A percentile compares a stretch with the other conserved stretches of the same genome.
Evolutionary conservation across 192 early-diverging fungal genomes (phyloP).

Genomic region (Backusella macrospora): DNA sequence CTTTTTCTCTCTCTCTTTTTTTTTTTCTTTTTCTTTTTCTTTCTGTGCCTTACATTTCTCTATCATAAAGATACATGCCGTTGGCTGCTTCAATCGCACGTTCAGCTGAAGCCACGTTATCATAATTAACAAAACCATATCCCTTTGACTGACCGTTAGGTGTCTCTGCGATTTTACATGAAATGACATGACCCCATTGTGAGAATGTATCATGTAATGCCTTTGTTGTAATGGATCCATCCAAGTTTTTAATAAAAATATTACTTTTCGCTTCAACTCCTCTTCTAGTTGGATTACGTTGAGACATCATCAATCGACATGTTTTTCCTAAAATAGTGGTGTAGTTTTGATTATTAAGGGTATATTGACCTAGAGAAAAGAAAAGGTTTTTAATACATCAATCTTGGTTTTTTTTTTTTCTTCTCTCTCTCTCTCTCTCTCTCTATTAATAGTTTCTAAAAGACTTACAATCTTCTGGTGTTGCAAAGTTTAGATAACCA

Average conservation of each 20-base stretch:
- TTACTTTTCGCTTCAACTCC: constrained; percentile 64
- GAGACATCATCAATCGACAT: constrained; percentile 94
- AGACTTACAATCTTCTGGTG: constrained; percentile 59
- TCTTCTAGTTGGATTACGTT: constrained; percentile 84
- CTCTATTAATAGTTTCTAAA: not conserved
- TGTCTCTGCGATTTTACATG: constrained; percentile 81
- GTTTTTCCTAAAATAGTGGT: constrained; percentile 79
- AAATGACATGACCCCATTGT: constrained; percentile 82
- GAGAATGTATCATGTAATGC: constrained; percentile 91
- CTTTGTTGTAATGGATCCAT: constrained; percentile 86
- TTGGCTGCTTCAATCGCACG: constrained; percentile 84
- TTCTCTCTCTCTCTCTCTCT: not conserved
- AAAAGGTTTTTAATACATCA: not conserved
- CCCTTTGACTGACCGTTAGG: constrained; percentile 70
- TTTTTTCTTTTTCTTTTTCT: not conserved
- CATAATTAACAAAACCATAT: constrained; percentile 92
- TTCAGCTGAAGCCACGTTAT: constrained; percentile 79
- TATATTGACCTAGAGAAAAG: constrained; percentile 57
- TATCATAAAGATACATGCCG: constrained; percentile 90
- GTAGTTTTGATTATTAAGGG: constrained; percentile 84
- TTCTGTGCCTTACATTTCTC: constrained; percentile 60
- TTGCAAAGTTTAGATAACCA: constrained; percentile 90
- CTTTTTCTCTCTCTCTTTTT: not conserved
- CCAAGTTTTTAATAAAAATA: constrained; percentile 95
- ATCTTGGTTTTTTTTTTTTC: not conserved